These are phyloP conservation scores for Verticillium dahliae DNA, from an alignment of 2,329 filamentous ascomycete genomes.

Conservation along the genomic window DNA sequence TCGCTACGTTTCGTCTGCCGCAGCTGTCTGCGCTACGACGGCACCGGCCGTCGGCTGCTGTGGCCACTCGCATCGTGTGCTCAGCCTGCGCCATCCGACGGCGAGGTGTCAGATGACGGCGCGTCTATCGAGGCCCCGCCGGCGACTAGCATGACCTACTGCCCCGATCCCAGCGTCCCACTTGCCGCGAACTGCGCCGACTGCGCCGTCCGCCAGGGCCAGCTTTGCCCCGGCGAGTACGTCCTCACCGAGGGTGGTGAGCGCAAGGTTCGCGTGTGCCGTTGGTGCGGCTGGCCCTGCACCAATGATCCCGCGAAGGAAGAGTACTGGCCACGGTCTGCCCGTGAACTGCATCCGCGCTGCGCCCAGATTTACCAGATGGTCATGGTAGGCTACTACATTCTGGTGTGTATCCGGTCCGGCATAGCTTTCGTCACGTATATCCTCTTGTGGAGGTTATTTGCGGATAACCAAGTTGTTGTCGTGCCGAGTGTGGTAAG, in stretches of 20 bases:
- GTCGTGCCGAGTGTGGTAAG: conserved; percentile 28
- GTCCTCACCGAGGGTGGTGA: conserved; percentile 3
- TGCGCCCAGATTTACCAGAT: conserved; percentile 1
- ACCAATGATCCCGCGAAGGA: neutral
- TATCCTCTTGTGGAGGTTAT: conserved; percentile 31
- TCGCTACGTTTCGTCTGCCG: conserved; percentile 2
- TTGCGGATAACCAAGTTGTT: conserved; percentile 19
- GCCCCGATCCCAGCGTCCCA: conserved; percentile 24
- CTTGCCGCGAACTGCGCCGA: conserved; percentile 31
- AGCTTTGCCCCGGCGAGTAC: conserved; percentile 15
- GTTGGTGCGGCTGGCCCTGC: conserved; percentile 35
- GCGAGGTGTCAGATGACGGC: conserved; percentile 1
- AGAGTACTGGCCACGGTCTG: neutral
- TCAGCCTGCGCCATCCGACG: neutral
- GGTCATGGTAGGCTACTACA: conserved; percentile 28
- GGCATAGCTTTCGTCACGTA: conserved; percentile 25
- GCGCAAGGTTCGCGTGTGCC: conserved; percentile 27
- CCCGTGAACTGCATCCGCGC: neutral
- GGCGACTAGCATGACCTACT: conserved; percentile 12
- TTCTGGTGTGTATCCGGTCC: conserved; percentile 30
- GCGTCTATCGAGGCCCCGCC: neutral
- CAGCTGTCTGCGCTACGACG: conserved; percentile 11
- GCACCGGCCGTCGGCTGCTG: conserved; percentile 23
- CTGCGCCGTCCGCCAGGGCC: conserved; percentile 26
- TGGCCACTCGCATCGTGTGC: conserved; percentile 5